These are phyloP conservation scores for Vishniacozyma victoriae DNA, from an alignment of 768 basidiomycete species.

Conservation along the genomic window DNA sequence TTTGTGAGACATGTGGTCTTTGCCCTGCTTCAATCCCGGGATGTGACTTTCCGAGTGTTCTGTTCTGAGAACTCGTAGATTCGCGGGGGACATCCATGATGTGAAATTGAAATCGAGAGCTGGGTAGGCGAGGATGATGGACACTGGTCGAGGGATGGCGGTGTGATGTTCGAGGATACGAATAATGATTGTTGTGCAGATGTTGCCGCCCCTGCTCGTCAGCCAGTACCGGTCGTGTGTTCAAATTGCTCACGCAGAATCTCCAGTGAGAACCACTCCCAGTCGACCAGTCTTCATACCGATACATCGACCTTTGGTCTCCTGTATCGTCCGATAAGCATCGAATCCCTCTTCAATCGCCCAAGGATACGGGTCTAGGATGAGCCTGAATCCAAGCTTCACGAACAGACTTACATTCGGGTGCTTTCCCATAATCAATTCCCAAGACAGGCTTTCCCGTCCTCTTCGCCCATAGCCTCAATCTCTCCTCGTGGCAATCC, in stretches of 20 bases:
- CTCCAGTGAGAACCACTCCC: conserved; percentile 75
- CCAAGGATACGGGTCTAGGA: conserved; percentile 87
- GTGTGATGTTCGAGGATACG: conserved; percentile 66
- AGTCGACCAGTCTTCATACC: conserved; percentile 82
- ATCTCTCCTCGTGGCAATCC: conserved; percentile 90
- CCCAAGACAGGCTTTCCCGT: conserved; percentile 75
- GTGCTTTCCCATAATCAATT: conserved; percentile 93
- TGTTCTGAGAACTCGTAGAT: conserved; percentile 74
- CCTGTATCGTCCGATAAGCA: conserved; percentile 70
- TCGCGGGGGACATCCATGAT: conserved; percentile 71
- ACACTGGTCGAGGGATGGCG: conserved; percentile 65
- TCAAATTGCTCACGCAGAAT: conserved; percentile 90
- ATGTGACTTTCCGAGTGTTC: conserved; percentile 83
- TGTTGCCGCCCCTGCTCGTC: conserved; percentile 67
- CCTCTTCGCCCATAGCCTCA: conserved; percentile 74
- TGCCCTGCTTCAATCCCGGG: conserved; percentile 68
- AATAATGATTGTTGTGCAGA: conserved; percentile 76
- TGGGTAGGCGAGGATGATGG: conserved; percentile 81
- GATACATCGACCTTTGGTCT: conserved; percentile 70
- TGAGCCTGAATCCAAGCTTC: background rate
- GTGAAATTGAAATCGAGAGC: conserved; percentile 97
- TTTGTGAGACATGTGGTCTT: conserved; percentile 78
- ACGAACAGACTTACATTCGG: conserved; percentile 65
- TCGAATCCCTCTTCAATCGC: conserved; percentile 94
- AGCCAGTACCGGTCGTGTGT: background rate